These are phyloP conservation scores for Austropuccinia psidii DNA, from an alignment of 1,284 basidiomycete genomes.

Conservation along the genomic window DNA sequence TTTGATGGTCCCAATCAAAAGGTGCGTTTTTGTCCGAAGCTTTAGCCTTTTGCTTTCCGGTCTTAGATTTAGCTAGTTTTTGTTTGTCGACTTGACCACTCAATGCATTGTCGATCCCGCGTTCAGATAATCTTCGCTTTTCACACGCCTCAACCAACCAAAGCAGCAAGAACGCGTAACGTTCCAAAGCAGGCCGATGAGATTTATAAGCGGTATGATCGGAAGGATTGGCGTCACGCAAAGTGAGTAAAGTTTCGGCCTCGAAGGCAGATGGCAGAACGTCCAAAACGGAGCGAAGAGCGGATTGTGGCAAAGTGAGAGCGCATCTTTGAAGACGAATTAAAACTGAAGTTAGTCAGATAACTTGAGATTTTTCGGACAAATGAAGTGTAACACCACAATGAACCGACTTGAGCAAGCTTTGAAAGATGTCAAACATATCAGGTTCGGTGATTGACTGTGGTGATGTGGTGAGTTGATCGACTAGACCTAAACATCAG, in stretches of 20 bases:
- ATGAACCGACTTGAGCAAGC: constrained; percentile 38
- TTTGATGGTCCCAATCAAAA: constrained; percentile 61
- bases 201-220: constrained; percentile 62
- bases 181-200: constrained; percentile 69
- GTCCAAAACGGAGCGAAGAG: constrained; percentile 38
- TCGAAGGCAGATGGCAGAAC: constrained; percentile 49
- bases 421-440: constrained; percentile 38
- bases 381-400: background rate
- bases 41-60: constrained; percentile 3
- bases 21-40: constrained; percentile 1
- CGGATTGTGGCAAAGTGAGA: constrained; percentile 30
- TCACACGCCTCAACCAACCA: constrained; percentile 76
- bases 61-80: constrained; percentile 6
- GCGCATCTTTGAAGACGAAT: constrained; percentile 33
- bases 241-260: constrained; percentile 61
- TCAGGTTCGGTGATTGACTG: constrained; percentile 35
- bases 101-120: background rate
- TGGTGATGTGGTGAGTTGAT: constrained; percentile 37
- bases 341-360: background rate
- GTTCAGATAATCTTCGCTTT: constrained; percentile 47
- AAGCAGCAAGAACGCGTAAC: constrained; percentile 74
- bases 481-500: constrained; percentile 34
- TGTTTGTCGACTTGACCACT: background rate
- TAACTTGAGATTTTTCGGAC: background rate
- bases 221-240: constrained; percentile 57